Evolutionary conservation across 148 eudicot species (phyloP).

Genomic region (Pouteria glomerata): DNA sequence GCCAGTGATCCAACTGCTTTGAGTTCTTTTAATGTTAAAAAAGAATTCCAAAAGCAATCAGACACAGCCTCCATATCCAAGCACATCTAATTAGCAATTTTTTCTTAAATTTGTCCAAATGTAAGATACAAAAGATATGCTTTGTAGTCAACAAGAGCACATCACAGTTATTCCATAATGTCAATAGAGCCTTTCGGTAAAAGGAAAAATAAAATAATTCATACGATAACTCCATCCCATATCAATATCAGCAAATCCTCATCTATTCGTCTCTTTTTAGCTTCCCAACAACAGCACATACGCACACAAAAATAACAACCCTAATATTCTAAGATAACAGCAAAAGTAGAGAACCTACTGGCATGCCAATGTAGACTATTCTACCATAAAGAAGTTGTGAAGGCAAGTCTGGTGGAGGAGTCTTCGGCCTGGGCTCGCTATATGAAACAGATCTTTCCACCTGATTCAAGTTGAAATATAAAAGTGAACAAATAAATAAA

Average conservation of each 20-base stretch:
- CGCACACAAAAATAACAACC: no score
- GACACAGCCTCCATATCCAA: not conserved
- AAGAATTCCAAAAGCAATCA: not conserved
- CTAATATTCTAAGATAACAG: no score
- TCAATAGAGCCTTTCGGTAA: no score
- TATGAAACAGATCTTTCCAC: conserved; percentile 66
- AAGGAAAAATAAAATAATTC: no score
- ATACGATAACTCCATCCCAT: no score
- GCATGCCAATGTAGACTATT: conserved; percentile 81
- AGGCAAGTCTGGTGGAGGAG: conserved; percentile 90
- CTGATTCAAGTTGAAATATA: conserved; percentile 26
- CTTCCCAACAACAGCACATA: no score
- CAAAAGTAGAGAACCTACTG: conserved; percentile 48
- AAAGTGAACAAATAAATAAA: not conserved
- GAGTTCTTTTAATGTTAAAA: not conserved
- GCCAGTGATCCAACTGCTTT: not conserved
- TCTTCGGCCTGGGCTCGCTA: conserved; percentile 62
- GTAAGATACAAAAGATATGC: no score
- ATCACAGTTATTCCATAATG: no score
- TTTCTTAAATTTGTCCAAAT: no score
- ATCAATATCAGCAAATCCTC: no score
- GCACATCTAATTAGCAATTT: not conserved
- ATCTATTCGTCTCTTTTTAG: no score
- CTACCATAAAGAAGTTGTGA: conserved; percentile 66
- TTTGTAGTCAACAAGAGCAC: no score